A percentile compares a stretch with the other conserved stretches of the same genome.
phyloP scores from a whole-genome alignment of 495 filamentous ascomycete genomes.

The Aspergillus panamensis region DNA sequence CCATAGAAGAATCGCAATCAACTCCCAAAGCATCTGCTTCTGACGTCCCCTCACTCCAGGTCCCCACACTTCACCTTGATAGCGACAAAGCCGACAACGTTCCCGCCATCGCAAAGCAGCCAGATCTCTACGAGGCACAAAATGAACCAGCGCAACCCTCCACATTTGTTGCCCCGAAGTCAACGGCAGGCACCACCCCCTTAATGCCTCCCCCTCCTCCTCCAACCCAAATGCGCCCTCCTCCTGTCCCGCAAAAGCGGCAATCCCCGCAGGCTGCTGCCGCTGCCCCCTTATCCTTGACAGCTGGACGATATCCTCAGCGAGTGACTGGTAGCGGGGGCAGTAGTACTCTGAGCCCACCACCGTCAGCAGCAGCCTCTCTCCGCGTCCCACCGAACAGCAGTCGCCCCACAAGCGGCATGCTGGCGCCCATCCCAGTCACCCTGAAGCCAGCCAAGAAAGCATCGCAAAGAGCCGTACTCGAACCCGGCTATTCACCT shows the following conservation, averaged over 20 bases:
- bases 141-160: conserved; percentile 14
- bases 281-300: conserved; percentile 8
- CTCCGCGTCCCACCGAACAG: conserved; percentile 29
- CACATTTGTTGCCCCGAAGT: neutral
- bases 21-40: conserved; percentile 48
- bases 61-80: conserved; percentile 35
- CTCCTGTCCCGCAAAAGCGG: conserved; percentile 24
- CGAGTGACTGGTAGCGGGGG: neutral
- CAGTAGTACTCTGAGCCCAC: conserved; percentile 25
- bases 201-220: conserved; percentile 40
- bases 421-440: conserved; percentile 33
- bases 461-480: conserved; percentile 58
- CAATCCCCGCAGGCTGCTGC: conserved; percentile 12
- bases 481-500: conserved; percentile 84
- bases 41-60: conserved; percentile 33
- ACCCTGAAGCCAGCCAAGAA: conserved; percentile 36
- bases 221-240: conserved; percentile 24
- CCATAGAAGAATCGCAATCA: conserved; percentile 35
- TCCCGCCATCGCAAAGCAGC: neutral
- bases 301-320: conserved; percentile 21
- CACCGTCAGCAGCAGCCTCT: conserved; percentile 35
- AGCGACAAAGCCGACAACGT: conserved; percentile 12
- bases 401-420: conserved; percentile 30
- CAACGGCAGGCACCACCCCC: conserved; percentile 20
- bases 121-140: conserved; percentile 9